Percentiles rank a stretch among this genome's conserved stretches.
Evolutionary conservation across 495 filamentous ascomycete genomes (phyloP).

Genomic region (Parachaetomium inaequale): DNA sequence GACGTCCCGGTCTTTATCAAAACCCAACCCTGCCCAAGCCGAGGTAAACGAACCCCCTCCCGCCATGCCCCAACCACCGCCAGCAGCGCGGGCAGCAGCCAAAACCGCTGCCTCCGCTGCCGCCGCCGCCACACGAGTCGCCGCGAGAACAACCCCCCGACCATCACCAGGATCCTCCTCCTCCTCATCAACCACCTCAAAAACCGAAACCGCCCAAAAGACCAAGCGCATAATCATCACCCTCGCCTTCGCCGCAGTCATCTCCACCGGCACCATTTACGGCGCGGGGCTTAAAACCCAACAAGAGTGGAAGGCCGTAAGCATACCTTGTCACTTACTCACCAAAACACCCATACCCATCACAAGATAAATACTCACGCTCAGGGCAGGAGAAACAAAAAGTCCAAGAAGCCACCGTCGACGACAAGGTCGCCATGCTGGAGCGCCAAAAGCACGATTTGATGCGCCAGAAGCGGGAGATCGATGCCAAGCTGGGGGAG

Average conservation of each 20-base stretch:
- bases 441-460: slow-evolving; percentile 35
- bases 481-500: slow-evolving; percentile 38
- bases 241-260: slow-evolving; percentile 47
- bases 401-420: slow-evolving; percentile 28
- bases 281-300: slow-evolving; percentile 57
- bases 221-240: slow-evolving; percentile 35
- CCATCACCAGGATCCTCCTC: background rate
- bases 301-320: slow-evolving; percentile 39
- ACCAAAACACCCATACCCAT: background rate
- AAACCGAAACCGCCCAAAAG: slow-evolving; percentile 14
- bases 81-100: background rate
- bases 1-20: background rate
- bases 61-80: background rate
- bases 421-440: slow-evolving; percentile 38
- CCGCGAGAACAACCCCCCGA: background rate
- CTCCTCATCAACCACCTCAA: background rate
- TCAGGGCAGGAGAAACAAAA: slow-evolving; percentile 32
- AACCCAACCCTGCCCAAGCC: background rate
- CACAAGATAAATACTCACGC: background rate
- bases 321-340: background rate
- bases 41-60: too few relatives aligned
- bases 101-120: background rate
- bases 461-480: slow-evolving; percentile 28
- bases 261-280: slow-evolving; percentile 49
- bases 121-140: background rate